Conservation (phyloP, 345 rosid genomes). For the Eucalyptus erythrocorys region DNA sequence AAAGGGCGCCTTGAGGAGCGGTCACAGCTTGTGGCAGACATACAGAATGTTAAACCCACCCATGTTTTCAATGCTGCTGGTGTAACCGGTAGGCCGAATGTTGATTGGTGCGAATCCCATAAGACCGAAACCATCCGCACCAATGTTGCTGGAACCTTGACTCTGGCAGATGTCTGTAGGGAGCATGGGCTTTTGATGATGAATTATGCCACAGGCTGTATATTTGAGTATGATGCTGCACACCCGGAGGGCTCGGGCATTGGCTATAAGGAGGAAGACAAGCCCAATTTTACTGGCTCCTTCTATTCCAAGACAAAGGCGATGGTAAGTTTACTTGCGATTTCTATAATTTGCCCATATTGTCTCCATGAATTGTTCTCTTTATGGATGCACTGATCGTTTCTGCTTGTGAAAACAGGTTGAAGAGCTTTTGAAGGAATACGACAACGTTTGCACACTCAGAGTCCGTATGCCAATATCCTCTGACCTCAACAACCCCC, state of each 20-base stretch:
- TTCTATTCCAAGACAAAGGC: conserved; percentile 42
- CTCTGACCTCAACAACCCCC: conserved; percentile 32
- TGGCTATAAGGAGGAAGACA: conserved; percentile 39
- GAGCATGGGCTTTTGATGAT: conserved; percentile 29
- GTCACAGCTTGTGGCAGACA: conserved; percentile 23
- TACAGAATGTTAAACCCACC: conserved; percentile 30
- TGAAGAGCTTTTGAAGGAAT: conserved; percentile 37
- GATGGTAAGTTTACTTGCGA: conserved; percentile 12
- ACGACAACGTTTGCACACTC: conserved; percentile 35
- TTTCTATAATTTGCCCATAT: background rate
- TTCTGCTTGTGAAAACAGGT: conserved; percentile 9
- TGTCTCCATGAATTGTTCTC: background rate
- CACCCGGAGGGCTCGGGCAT: conserved; percentile 36
- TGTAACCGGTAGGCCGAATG: conserved; percentile 43
- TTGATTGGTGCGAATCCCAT: conserved; percentile 47
- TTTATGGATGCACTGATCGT: background rate
- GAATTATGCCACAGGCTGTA: conserved; percentile 40
- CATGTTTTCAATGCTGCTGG: conserved; percentile 50
- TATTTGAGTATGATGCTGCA: conserved; percentile 34
- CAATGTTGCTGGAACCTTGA: conserved; percentile 38
- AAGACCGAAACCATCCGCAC: conserved; percentile 32
- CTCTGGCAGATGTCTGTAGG: conserved; percentile 33
- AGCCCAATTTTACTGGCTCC: conserved; percentile 35
- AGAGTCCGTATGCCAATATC: conserved; percentile 47
- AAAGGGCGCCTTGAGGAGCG: conserved; percentile 35